Evolutionary conservation across 2,329 filamentous ascomycete species (phyloP).

Genomic region (Trichoderma guizhouense): DNA sequence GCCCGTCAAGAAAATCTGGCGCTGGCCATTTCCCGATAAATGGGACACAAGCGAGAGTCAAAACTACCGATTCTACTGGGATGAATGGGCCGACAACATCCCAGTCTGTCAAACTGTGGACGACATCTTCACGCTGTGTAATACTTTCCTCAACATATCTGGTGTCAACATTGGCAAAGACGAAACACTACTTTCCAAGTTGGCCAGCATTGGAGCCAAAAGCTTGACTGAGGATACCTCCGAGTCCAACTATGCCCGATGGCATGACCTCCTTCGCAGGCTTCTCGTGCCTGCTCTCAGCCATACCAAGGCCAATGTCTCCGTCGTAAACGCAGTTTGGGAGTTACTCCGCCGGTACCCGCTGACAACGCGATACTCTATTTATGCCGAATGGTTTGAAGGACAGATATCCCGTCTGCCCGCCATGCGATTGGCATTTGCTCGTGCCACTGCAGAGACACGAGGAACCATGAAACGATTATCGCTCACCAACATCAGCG

Average conservation of each 20-base stretch:
- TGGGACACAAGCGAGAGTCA: conserved; percentile 70
- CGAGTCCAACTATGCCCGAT: conserved; percentile 67
- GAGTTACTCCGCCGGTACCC: conserved; percentile 77
- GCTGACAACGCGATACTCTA: conserved; percentile 71
- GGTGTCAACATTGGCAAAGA: conserved; percentile 90
- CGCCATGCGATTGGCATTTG: conserved; percentile 75
- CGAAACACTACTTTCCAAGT: conserved; percentile 69
- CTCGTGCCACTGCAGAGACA: conserved; percentile 72
- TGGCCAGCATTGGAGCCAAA: conserved; percentile 79
- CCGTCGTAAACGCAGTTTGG: conserved; percentile 82
- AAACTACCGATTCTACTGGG: conserved; percentile 94
- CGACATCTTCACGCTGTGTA: conserved; percentile 83
- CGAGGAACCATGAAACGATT: conserved; percentile 84
- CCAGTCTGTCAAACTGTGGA: conserved; percentile 87
- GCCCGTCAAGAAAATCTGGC: conserved; percentile 62
- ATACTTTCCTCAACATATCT: conserved; percentile 77
- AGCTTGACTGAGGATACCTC: conserved; percentile 70
- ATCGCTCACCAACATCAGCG: conserved; percentile 78
- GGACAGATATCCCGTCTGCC: conserved; percentile 73
- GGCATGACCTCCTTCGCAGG: conserved; percentile 80
- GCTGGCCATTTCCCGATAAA: conserved; percentile 82
- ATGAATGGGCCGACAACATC: conserved; percentile 92
- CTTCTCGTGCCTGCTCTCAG: conserved; percentile 86
- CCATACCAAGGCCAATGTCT: conserved; percentile 78
- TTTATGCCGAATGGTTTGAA: conserved; percentile 92